Evolutionary conservation across 148 eudicot genomes (phyloP), one percentile per base, ranked within the genome.

Genomic region (Rhododendron griersonianum): DNA sequence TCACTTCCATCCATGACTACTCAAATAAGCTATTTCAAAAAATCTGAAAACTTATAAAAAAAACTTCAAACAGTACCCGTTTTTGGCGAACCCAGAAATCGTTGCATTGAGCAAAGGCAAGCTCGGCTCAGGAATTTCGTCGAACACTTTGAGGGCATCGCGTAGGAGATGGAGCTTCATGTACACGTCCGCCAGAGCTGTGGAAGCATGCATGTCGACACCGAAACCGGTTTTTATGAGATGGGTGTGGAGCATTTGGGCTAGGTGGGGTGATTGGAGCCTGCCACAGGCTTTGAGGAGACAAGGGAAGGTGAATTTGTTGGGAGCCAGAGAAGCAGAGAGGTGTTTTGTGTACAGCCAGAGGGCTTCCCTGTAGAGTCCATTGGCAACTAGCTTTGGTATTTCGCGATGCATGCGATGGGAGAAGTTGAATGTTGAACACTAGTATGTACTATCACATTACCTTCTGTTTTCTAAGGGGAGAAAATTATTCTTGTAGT

Each of bases 241-340:
- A 45, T 93, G 94, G 90, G 91, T 88, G 81, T 95, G 98, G 21
- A 94, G 88, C 84, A 92, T 94, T 84, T 87, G 92, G 89, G 94
- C 97, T n/a, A 89, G 86, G 67, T 79, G 14, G 41, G 85, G 37
- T 30, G 87, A 63, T 59, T 89, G 87, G 81, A 93, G 95, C 74
- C 87, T 90, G 51, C 89, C 87, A 75, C 97, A 94, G 45, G 97
- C 90, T 89, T 95, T 95, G 87, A 95, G 89, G 87, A 94, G 92
- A 88, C 80, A 83, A 59, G 98, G 96, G 82, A 91, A 94, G 9
- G 94, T 91, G 91, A 88, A 91, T 53, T 89, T 82, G 76, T 86
- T 90, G 77, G 94, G 93, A 21, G 65, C 77, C 16, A 82, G 23
- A 39, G 91, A 89, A 48, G 90, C 86, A 30, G 90, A 89, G 85